Conservation (phyloP, 1,284 basidiomycete genomes). For the Ceratobasidium sp. region DNA sequence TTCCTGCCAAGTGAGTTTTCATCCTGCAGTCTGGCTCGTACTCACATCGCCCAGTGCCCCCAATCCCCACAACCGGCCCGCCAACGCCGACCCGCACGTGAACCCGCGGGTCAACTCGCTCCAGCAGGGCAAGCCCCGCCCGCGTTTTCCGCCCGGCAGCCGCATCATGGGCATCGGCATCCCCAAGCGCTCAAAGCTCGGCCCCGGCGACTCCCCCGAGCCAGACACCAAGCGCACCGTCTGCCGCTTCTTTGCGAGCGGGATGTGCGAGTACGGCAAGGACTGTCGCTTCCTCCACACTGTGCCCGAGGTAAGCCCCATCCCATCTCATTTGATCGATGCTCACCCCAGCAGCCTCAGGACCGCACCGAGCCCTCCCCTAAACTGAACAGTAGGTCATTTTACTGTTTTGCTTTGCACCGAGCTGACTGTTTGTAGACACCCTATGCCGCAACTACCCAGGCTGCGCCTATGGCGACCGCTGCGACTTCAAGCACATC, state of each 20-base stretch:
- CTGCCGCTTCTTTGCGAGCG: constrained; percentile 31
- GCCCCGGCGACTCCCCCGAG: constrained; percentile 4
- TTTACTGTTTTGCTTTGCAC: too few relatives aligned
- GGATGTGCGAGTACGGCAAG: constrained; percentile 43
- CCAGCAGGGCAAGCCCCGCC: constrained; percentile 17
- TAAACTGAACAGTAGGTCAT: constrained; percentile 1
- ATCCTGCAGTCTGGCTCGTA: background rate
- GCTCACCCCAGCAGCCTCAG: constrained; percentile 11
- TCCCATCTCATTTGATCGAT: constrained; percentile 15
- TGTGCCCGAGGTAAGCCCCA: constrained; percentile 29
- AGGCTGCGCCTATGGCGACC: constrained; percentile 40
- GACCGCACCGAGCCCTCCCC: constrained; percentile 19
- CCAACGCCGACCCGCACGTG: constrained; percentile 38
- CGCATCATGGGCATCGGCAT: constrained; percentile 44
- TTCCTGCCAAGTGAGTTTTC: constrained; percentile 33
- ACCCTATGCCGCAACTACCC: constrained; percentile 43
- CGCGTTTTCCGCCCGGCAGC: constrained; percentile 38
- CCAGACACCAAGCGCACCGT: constrained; percentile 37
- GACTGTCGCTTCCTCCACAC: constrained; percentile 39
- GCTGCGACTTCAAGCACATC: constrained; percentile 41
- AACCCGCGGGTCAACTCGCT: constrained; percentile 38
- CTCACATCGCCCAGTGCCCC: constrained; percentile 11
- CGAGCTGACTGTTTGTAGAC: constrained; percentile 11
- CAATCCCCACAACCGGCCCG: constrained; percentile 30
- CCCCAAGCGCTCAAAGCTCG: constrained; percentile 32